Evolutionary conservation across 1,284 basidiomycete species (phyloP).

Genomic region (Schizophyllum amplum): DNA sequence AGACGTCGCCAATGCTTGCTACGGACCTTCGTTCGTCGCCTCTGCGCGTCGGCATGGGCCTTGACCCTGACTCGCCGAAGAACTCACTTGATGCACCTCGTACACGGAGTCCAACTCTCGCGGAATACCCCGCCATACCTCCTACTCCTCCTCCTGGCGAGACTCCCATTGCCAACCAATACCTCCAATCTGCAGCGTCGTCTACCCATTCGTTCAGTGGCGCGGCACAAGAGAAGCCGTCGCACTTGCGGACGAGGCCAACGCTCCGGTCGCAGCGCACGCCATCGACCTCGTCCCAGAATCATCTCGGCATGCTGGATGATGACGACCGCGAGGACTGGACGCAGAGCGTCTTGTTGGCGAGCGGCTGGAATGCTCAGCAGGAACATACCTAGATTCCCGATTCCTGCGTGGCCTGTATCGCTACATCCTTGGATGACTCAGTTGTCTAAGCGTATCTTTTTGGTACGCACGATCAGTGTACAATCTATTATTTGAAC

Average conservation of each 20-base stretch:
- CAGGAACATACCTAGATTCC: background rate
- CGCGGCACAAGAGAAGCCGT: background rate
- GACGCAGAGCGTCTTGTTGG: conserved; percentile 51
- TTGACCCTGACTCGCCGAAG: conserved; percentile 23
- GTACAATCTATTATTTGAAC: background rate
- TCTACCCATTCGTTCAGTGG: conserved; percentile 12
- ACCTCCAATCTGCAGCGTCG: conserved; percentile 28
- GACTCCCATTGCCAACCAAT: conserved; percentile 39
- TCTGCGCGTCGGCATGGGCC: conserved; percentile 31
- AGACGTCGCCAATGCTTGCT: conserved; percentile 39
- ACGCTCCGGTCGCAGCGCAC: conserved; percentile 15
- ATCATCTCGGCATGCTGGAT: conserved; percentile 34
- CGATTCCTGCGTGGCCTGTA: too few relatives aligned
- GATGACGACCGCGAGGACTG: conserved; percentile 43
- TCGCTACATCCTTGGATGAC: too few relatives aligned
- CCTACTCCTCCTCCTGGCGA: conserved; percentile 23
- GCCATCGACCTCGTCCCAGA: conserved; percentile 27
- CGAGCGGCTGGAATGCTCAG: conserved; percentile 11
- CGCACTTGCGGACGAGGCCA: conserved; percentile 1
- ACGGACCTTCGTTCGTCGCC: conserved; percentile 41
- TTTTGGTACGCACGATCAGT: background rate
- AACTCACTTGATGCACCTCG: conserved; percentile 11
- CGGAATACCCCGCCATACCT: conserved; percentile 11
- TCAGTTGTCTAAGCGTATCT: too few relatives aligned
- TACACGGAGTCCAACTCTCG: conserved; percentile 3